These are phyloP conservation scores for Dactylonectria estremocensis DNA, from an alignment of 2,329 filamentous ascomycete genomes.

Conservation along the genomic window DNA sequence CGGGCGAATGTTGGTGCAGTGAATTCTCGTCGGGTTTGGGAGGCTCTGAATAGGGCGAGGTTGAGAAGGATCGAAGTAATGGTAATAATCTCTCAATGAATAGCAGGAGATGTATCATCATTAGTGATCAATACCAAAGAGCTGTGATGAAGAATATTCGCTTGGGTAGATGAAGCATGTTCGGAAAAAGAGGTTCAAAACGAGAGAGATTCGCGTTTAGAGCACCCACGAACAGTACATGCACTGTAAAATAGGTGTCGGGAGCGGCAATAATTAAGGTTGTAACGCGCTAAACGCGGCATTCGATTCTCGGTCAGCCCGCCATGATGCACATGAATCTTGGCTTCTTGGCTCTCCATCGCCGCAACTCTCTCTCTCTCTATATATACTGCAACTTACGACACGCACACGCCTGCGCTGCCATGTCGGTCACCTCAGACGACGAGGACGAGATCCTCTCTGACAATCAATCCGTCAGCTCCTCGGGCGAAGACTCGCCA, in stretches of 20 bases:
- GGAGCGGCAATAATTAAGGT: constrained; percentile 17
- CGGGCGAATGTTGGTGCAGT: neutral
- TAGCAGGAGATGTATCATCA: too few species aligned
- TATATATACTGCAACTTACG: constrained; percentile 6
- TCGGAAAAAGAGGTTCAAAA: too few species aligned
- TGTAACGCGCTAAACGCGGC: constrained; percentile 34
- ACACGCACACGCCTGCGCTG: constrained; percentile 9
- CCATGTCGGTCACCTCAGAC: constrained; percentile 55
- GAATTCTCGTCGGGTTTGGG: neutral
- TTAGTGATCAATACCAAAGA: too few species aligned
- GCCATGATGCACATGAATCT: constrained; percentile 8
- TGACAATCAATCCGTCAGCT: constrained; percentile 52
- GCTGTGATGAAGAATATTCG: too few species aligned
- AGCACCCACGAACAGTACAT: neutral
- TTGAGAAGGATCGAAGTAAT: too few species aligned
- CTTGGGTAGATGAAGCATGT: too few species aligned
- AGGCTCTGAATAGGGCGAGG: neutral
- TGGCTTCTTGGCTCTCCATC: constrained; percentile 13
- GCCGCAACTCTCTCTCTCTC: constrained; percentile 3
- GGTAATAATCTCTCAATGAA: too few species aligned
- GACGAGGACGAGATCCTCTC: constrained; percentile 56
- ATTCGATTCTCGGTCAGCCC: constrained; percentile 34
- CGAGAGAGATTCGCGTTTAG: neutral
- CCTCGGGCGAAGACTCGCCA: constrained; percentile 55
- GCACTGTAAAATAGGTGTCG: constrained; percentile 28